A percentile compares a stretch with the other conserved stretches of the same genome.
Evolutionary conservation across 2,329 filamentous ascomycete species (phyloP).

Genomic region (Nannizzia gypsea): DNA sequence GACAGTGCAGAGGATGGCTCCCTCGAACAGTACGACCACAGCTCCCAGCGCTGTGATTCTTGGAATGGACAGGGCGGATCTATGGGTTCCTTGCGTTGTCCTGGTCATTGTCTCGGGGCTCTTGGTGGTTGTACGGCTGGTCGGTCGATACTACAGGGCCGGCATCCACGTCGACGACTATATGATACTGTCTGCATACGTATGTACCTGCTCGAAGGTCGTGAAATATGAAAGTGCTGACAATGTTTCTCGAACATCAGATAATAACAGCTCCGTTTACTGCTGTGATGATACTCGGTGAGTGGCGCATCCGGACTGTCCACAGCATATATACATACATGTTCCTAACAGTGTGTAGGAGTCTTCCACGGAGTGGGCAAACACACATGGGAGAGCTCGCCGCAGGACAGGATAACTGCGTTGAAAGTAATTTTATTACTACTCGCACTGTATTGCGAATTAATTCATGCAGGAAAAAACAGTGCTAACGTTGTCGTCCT

Average conservation of each 20-base stretch:
- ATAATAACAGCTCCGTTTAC: not conserved
- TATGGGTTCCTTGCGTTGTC: not conserved
- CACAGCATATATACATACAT: not conserved
- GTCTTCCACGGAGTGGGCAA: constrained; percentile 5
- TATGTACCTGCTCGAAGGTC: not conserved
- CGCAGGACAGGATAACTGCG: not conserved
- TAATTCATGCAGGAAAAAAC: not conserved
- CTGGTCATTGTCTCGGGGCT: constrained; percentile 8
- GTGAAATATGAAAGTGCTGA: not conserved
- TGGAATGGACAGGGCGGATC: not conserved
- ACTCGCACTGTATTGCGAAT: not conserved
- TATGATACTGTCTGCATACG: constrained; percentile 6
- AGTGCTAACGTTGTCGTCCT: not conserved
- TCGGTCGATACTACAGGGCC: constrained; percentile 7
- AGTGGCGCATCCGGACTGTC: not conserved
- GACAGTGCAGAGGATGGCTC: not conserved
- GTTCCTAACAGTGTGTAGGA: not conserved
- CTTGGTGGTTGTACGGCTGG: constrained; percentile 7
- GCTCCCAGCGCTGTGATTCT: not conserved
- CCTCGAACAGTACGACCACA: not conserved
- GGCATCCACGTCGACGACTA: constrained; percentile 9
- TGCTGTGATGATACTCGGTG: not conserved
- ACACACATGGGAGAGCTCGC: constrained; percentile 1
- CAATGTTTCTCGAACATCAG: not conserved
- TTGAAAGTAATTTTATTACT: constrained; percentile 5